These are phyloP conservation scores for Debaryomyces robertsiae DNA, from an alignment of 1,139 yeast species.

Conservation along the genomic window DNA sequence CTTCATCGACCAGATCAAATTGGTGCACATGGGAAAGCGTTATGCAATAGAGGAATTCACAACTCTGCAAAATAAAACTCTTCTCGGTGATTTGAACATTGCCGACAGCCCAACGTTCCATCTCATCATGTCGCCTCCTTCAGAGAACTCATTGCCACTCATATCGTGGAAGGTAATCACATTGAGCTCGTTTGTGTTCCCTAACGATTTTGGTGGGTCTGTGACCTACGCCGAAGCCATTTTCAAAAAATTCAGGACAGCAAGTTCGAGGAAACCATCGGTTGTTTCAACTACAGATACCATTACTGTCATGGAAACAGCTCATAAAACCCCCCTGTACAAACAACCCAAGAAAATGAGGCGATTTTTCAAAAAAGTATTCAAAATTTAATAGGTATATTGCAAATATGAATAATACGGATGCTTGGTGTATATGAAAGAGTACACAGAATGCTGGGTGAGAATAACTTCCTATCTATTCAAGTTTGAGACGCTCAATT, in stretches of 20 bases:
- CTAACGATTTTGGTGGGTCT: not conserved
- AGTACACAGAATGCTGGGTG: no score
- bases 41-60: constrained; percentile 4
- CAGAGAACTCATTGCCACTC: constrained; percentile 2
- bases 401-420: no score
- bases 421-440: no score
- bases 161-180: constrained; percentile 4
- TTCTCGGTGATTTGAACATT: constrained; percentile 4
- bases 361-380: not conserved
- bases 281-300: constrained; percentile 5
- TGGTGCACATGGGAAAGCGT: constrained; percentile 6
- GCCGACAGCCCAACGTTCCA: constrained; percentile 7
- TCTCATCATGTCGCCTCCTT: constrained; percentile 1
- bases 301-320: not conserved
- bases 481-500: no score
- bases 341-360: not conserved
- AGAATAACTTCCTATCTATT: no score
- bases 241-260: constrained; percentile 2
- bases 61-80: not conserved
- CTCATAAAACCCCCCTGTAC: no score
- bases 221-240: constrained; percentile 8
- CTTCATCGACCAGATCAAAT: constrained; percentile 8
- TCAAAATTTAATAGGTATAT: not conserved
- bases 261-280: not conserved
- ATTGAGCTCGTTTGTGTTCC: constrained; percentile 5